Percentiles rank a stretch among this genome's conserved stretches.
These are phyloP conservation scores for Schizothecium vesticola DNA, from an alignment of 495 filamentous ascomycete species.

Conservation along the genomic window DNA sequence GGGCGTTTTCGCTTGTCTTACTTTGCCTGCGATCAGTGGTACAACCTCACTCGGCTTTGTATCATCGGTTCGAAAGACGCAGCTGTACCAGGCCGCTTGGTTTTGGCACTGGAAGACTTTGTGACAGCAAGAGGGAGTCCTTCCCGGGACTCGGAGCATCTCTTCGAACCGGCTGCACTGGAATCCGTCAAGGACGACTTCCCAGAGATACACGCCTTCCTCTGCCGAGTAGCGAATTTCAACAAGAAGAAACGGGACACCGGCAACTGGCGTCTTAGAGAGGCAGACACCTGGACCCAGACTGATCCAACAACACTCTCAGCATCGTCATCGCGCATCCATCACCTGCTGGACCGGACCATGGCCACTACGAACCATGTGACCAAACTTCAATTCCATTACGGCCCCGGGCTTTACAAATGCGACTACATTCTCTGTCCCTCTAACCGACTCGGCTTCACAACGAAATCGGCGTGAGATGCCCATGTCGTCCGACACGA, in stretches of 20 bases:
- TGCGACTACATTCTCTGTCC: no score
- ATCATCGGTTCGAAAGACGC: background rate
- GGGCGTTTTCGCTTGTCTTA: background rate
- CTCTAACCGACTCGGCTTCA: no score
- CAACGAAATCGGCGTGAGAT: no score
- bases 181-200: background rate
- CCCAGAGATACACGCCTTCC: background rate
- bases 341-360: no score
- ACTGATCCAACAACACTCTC: background rate
- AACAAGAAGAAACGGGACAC: background rate
- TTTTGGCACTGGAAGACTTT: background rate
- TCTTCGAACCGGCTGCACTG: background rate
- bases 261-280: background rate
- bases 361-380: no score
- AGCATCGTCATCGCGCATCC: no score
- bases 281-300: background rate
- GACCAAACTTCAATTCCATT: no score
- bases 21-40: background rate
- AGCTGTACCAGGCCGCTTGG: background rate
- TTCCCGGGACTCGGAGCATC: background rate
- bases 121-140: background rate
- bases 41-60: background rate
- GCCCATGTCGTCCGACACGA: no score
- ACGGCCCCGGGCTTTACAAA: no score
- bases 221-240: background rate